phyloP scores from a whole-genome alignment of 768 basidiomycete species.

The Saitozyma podzolica region DNA sequence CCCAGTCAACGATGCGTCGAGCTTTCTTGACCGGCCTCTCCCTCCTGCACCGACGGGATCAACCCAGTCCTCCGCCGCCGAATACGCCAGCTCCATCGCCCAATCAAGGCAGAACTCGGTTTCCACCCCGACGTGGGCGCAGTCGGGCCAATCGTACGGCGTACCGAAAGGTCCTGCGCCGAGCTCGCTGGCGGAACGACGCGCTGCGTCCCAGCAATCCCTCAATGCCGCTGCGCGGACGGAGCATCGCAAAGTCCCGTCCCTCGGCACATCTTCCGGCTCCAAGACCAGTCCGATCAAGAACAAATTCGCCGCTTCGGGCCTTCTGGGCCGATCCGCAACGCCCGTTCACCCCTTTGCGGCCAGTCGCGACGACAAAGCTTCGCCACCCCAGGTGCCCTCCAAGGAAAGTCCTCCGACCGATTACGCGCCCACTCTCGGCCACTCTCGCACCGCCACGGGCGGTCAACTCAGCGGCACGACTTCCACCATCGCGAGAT shows the following conservation, averaged over 20 bases:
- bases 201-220: not conserved
- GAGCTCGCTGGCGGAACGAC: conserved; percentile 3
- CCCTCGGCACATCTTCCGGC: not conserved
- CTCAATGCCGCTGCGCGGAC: not conserved
- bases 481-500: no score
- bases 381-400: conserved; percentile 7
- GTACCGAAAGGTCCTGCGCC: no score
- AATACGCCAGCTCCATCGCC: conserved; percentile 37
- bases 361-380: conserved; percentile 21
- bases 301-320: conserved; percentile 26
- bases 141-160: no score
- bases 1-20: conserved; percentile 33
- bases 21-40: conserved; percentile 37
- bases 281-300: conserved; percentile 33
- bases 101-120: conserved; percentile 18
- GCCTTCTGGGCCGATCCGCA: conserved; percentile 18
- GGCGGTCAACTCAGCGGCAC: no score
- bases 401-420: not conserved
- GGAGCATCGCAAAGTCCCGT: conserved; percentile 21
- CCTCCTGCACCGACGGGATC: conserved; percentile 28
- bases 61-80: conserved; percentile 37
- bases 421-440: no score
- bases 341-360: conserved; percentile 41
- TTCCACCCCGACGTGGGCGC: conserved; percentile 1
- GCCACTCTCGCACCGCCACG: no score